Conservation (phyloP, 78 protist genomes). For the Polysphondylium violaceum region DNA sequence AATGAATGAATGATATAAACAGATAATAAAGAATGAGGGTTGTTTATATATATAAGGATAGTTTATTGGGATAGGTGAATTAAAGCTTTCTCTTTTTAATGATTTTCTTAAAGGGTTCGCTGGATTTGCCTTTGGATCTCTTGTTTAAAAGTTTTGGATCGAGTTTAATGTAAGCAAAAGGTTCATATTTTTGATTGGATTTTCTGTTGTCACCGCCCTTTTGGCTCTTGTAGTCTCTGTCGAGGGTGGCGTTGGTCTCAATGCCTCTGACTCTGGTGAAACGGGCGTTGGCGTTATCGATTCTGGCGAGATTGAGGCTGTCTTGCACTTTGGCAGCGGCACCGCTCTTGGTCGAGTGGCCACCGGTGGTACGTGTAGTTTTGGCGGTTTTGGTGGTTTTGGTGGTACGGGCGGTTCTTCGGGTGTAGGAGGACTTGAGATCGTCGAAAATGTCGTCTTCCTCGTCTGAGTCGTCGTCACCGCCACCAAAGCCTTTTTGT, state of each 20-base stretch:
- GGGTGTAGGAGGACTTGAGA: slow-evolving; percentile 35
- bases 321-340: slow-evolving; percentile 5
- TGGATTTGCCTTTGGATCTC: slow-evolving; percentile 15
- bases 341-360: no score
- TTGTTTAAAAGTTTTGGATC: slow-evolving; percentile 73
- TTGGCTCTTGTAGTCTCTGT: not conserved
- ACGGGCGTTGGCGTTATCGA: slow-evolving; percentile 32
- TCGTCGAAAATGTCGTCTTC: slow-evolving; percentile 20
- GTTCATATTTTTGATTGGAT: slow-evolving; percentile 15
- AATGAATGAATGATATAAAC: no score
- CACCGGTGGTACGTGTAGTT: not conserved
- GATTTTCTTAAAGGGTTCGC: not conserved
- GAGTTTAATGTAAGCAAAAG: slow-evolving; percentile 69
- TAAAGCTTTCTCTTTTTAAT: not conserved
- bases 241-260: slow-evolving; percentile 22
- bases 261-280: slow-evolving; percentile 67
- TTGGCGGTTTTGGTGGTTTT: slow-evolving; percentile 16
- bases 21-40: no score
- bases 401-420: slow-evolving; percentile 10
- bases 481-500: not conserved
- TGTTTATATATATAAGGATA: no score
- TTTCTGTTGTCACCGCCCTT: slow-evolving; percentile 56
- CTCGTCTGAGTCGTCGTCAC: slow-evolving; percentile 17
- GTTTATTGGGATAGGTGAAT: no score
- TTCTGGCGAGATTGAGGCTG: slow-evolving; percentile 7